Percentiles rank a stretch among this genome's conserved stretches.
Evolutionary conservation across 1,139 yeast genomes (phyloP).

Genomic region (Torulaspora globosa): DNA sequence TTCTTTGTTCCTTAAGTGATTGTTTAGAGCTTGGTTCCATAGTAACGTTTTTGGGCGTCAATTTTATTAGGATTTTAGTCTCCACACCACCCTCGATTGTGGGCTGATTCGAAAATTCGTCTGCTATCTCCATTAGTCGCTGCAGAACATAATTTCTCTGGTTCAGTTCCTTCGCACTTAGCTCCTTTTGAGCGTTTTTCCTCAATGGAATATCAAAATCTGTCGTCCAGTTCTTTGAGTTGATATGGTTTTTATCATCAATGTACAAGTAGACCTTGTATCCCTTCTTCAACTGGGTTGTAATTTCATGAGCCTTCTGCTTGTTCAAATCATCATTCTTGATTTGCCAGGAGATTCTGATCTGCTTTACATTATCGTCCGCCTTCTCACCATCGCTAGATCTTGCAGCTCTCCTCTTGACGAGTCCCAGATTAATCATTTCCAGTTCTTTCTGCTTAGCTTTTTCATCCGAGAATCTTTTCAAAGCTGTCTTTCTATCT

Average conservation of each 20-base stretch:
- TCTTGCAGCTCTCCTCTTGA: conserved; percentile 20
- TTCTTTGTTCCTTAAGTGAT: conserved; percentile 29
- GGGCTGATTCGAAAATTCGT: conserved; percentile 35
- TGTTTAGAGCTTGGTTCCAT: conserved; percentile 22
- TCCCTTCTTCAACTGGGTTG: conserved; percentile 40
- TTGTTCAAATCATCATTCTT: conserved; percentile 41
- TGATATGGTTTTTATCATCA: conserved; percentile 34
- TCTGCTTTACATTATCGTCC: conserved; percentile 37
- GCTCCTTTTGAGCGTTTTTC: conserved; percentile 19
- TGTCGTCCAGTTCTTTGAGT: conserved; percentile 28
- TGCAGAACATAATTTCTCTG: conserved; percentile 33
- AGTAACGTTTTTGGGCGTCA: conserved; percentile 29
- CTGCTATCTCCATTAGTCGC: conserved; percentile 36
- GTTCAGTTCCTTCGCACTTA: conserved; percentile 25
- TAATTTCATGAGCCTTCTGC: conserved; percentile 45
- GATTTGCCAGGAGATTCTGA: conserved; percentile 46
- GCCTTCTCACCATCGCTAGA: conserved; percentile 22
- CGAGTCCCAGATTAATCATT: conserved; percentile 28
- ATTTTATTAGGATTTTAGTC: conserved; percentile 31
- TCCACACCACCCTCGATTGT: conserved; percentile 35
- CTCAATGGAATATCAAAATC: conserved; percentile 20
- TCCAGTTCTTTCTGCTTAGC: conserved; percentile 37
- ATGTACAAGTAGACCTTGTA: conserved; percentile 39
- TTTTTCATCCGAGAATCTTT: conserved; percentile 41
- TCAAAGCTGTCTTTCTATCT: conserved; percentile 38